These are phyloP conservation scores for Penicillium samsonianum DNA, from an alignment of 495 filamentous ascomycete species.

Conservation along the genomic window DNA sequence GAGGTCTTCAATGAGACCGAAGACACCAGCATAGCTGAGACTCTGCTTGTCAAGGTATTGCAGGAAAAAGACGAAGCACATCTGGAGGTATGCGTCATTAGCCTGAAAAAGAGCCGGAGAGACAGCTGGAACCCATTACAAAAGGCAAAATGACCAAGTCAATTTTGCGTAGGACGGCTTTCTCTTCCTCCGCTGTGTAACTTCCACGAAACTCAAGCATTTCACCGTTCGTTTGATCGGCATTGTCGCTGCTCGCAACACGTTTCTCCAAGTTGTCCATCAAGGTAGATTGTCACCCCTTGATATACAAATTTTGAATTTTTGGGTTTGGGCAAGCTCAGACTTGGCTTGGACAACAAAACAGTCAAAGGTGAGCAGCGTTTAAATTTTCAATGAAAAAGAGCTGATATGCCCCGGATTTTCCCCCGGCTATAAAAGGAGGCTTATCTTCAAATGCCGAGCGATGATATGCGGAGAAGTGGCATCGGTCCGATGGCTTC, in stretches of 20 bases:
- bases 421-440: not conserved
- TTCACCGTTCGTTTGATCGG: slow-evolving; percentile 1
- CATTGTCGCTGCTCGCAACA: slow-evolving; percentile 12
- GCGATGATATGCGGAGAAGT: slow-evolving; percentile 11
- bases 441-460: slow-evolving; percentile 1
- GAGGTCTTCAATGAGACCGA: slow-evolving; percentile 54
- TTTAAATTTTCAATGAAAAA: not conserved
- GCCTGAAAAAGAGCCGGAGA: not conserved
- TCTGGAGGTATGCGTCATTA: slow-evolving; percentile 12
- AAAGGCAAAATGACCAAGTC: slow-evolving; percentile 44
- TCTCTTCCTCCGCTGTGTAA: slow-evolving; percentile 45
- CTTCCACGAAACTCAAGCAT: slow-evolving; percentile 25
- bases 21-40: slow-evolving; percentile 56
- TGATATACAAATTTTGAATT: not conserved
- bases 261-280: slow-evolving; percentile 16
- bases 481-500: slow-evolving; percentile 21
- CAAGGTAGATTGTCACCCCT: not conserved
- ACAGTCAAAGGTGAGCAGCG: not conserved
- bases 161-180: slow-evolving; percentile 48
- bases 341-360: not conserved
- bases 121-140: slow-evolving; percentile 27
- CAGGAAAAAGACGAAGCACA: slow-evolving; percentile 36
- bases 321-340: not conserved
- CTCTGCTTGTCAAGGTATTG: slow-evolving; percentile 58
- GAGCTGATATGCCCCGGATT: slow-evolving; percentile 1